These are phyloP conservation scores for Brassica carinata DNA, from an alignment of 345 rosid genomes.

Conservation along the genomic window DNA sequence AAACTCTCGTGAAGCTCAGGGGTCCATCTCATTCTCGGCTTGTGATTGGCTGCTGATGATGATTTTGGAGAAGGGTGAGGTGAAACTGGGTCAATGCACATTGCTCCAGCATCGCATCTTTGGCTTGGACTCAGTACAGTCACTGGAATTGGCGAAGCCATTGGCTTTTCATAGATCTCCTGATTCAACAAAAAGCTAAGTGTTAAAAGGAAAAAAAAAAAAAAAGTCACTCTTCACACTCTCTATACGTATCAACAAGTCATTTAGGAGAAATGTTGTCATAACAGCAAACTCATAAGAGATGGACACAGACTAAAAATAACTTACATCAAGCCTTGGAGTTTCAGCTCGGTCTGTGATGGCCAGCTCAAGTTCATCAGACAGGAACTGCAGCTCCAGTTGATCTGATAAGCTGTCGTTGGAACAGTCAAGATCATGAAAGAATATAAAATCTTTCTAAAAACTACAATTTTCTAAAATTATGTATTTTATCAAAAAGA, in stretches of 20 bases:
- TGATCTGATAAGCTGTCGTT: constrained; percentile 59
- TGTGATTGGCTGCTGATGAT: constrained; percentile 44
- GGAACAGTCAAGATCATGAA: constrained; percentile 48
- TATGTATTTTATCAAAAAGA: too few species aligned
- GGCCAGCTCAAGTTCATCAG: constrained; percentile 81
- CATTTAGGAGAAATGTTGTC: background rate
- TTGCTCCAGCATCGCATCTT: constrained; percentile 38
- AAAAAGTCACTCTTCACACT: background rate
- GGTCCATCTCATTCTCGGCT: constrained; percentile 95
- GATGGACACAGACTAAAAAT: background rate
- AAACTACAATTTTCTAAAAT: too few species aligned
- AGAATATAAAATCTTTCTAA: too few species aligned
- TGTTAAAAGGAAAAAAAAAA: background rate
- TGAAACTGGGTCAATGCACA: constrained; percentile 48
- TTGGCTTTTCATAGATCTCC: constrained; percentile 73
- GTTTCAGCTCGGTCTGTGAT: constrained; percentile 76
- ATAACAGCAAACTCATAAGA: background rate
- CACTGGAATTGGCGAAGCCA: constrained; percentile 45
- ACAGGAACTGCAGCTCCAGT: constrained; percentile 76
- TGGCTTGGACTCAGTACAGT: constrained; percentile 39
- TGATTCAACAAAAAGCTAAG: constrained; percentile 40
- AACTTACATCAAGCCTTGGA: constrained; percentile 82
- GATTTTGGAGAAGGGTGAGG: constrained; percentile 51
- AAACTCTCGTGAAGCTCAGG: constrained; percentile 82
- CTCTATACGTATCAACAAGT: background rate